Evolutionary conservation across 2,329 filamentous ascomycete species (phyloP).

Genomic region (Phaeoacremonium minimum): DNA sequence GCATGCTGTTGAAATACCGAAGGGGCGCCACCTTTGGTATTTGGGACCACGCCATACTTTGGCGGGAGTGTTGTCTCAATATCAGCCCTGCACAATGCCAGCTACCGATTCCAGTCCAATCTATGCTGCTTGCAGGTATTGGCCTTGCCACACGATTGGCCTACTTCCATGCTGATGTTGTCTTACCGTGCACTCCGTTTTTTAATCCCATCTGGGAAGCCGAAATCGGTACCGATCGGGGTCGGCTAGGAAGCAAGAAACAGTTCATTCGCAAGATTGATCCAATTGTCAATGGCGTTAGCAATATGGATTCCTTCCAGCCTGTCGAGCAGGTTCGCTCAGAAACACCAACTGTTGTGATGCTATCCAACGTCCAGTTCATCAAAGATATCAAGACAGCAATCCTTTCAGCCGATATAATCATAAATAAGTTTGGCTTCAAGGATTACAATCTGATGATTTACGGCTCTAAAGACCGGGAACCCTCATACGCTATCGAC

Average conservation of each 20-base stretch:
- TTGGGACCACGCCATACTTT: constrained; percentile 61
- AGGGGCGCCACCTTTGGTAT: constrained; percentile 56
- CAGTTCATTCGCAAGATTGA: constrained; percentile 57
- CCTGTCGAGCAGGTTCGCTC: constrained; percentile 57
- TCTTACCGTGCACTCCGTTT: constrained; percentile 53
- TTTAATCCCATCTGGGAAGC: constrained; percentile 63
- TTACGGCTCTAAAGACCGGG: constrained; percentile 60
- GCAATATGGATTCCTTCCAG: constrained; percentile 58
- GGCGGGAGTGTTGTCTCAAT: constrained; percentile 50
- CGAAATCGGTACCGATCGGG: constrained; percentile 55
- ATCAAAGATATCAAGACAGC: constrained; percentile 63
- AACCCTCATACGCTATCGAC: constrained; percentile 55
- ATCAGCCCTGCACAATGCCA: constrained; percentile 44
- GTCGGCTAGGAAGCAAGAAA: constrained; percentile 51
- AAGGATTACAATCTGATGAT: constrained; percentile 58
- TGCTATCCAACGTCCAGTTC: constrained; percentile 59
- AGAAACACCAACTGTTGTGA: constrained; percentile 56
- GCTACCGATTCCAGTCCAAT: constrained; percentile 42
- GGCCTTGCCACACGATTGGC: constrained; percentile 40
- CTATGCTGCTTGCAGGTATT: constrained; percentile 40
- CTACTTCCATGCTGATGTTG: constrained; percentile 52
- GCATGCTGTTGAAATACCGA: constrained; percentile 58
- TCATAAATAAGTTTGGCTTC: constrained; percentile 64
- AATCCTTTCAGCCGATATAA: constrained; percentile 59
- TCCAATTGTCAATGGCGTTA: constrained; percentile 62